Percentiles rank a stretch among this genome's conserved stretches.
phyloP scores from a whole-genome alignment of 768 basidiomycete genomes.

The Tylopilus vinaceipallidus region DNA sequence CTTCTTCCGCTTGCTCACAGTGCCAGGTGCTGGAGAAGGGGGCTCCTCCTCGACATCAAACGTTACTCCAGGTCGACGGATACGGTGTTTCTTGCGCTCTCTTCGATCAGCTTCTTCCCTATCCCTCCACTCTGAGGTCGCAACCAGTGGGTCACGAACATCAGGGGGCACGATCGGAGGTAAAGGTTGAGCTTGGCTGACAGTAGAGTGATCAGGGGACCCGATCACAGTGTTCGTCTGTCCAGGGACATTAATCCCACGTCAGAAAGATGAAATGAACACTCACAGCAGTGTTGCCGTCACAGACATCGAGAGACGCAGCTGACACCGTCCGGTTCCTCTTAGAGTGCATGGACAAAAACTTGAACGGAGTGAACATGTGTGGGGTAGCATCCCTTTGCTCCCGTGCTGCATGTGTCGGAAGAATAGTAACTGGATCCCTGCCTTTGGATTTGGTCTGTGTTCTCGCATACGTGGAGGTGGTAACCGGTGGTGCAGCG shows the following conservation, averaged over 20 bases:
- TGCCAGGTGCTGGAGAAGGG: slow-evolving; percentile 36
- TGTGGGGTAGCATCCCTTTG: slow-evolving; percentile 43
- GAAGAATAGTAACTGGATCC: slow-evolving; percentile 24
- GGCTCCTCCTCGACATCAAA: slow-evolving; percentile 61
- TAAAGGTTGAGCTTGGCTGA: slow-evolving; percentile 53
- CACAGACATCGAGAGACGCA: slow-evolving; percentile 73
- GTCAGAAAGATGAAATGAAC: background rate
- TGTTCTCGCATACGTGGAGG: slow-evolving; percentile 7
- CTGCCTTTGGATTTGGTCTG: slow-evolving; percentile 19
- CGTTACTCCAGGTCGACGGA: slow-evolving; percentile 62
- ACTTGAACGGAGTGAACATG: slow-evolving; percentile 62
- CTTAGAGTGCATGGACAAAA: slow-evolving; percentile 48
- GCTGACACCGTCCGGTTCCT: slow-evolving; percentile 67
- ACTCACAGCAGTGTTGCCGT: slow-evolving; percentile 72
- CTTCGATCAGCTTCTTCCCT: slow-evolving; percentile 52
- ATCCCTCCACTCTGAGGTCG: slow-evolving; percentile 71
- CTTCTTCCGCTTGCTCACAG: slow-evolving; percentile 22
- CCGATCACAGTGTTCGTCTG: slow-evolving; percentile 72
- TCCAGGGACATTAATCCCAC: slow-evolving; percentile 1
- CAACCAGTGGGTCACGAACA: slow-evolving; percentile 58
- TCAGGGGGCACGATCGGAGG: slow-evolving; percentile 48
- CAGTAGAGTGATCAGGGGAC: slow-evolving; percentile 69
- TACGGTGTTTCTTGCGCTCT: slow-evolving; percentile 36
- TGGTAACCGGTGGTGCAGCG: slow-evolving; percentile 1
- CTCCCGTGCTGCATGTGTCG: slow-evolving; percentile 31